Percentiles rank a stretch among this genome's conserved stretches.
These are phyloP conservation scores for Backusella tarrabulga DNA, from an alignment of 192 early-diverging fungal species.

Conservation along the genomic window DNA sequence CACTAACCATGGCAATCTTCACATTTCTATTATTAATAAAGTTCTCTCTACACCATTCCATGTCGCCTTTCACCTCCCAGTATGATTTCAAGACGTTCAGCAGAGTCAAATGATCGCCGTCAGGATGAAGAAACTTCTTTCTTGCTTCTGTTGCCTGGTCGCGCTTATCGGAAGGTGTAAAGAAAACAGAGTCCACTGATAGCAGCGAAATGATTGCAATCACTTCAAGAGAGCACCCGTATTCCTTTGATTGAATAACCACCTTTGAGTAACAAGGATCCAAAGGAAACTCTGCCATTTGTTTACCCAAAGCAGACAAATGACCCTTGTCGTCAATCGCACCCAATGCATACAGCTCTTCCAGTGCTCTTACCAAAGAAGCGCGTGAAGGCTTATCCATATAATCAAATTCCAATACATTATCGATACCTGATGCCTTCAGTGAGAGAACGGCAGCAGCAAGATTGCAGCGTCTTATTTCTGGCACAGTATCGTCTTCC, in stretches of 20 bases:
- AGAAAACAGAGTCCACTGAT: conserved; percentile 91
- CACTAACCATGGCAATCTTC: conserved; percentile 71
- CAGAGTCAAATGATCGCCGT: conserved; percentile 94
- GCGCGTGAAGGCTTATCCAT: conserved; percentile 86
- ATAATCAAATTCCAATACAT: conserved; percentile 92
- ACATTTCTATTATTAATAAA: conserved; percentile 88
- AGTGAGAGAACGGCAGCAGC: conserved; percentile 82
- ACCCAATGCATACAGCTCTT: conserved; percentile 85
- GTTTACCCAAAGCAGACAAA: conserved; percentile 72
- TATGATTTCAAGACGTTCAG: conserved; percentile 83
- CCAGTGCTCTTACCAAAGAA: conserved; percentile 77
- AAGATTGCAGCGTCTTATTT: conserved; percentile 93
- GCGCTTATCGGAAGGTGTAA: conserved; percentile 81
- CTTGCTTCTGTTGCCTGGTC: conserved; percentile 82
- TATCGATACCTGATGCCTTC: conserved; percentile 88
- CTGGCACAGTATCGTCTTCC: conserved; percentile 81
- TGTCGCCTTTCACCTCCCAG: conserved; percentile 72
- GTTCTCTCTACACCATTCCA: conserved; percentile 88
- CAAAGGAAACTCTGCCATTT: conserved; percentile 91
- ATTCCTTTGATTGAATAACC: conserved; percentile 76
- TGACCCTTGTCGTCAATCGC: conserved; percentile 82
- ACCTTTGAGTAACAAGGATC: conserved; percentile 90
- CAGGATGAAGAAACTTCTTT: conserved; percentile 75
- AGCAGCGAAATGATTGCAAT: conserved; percentile 89
- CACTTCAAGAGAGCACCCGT: conserved; percentile 82